phyloP scores from a whole-genome alignment of 2,329 filamentous ascomycete genomes.

The Aureobasidium uvarum region DNA sequence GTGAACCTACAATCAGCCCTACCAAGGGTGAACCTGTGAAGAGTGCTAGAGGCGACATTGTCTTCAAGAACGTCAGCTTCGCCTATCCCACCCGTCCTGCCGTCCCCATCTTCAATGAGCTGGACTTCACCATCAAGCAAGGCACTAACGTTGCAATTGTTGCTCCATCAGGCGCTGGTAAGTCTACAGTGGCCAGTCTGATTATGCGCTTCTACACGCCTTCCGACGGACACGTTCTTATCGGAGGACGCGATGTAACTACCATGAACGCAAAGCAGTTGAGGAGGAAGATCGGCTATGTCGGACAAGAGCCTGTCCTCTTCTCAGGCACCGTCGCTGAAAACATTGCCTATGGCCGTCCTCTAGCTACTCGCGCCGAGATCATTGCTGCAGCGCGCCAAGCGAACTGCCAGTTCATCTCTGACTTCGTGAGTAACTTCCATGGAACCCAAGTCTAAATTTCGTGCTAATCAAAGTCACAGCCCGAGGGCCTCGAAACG shows the following conservation, averaged over 20 bases:
- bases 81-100: constrained; percentile 92
- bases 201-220: constrained; percentile 89
- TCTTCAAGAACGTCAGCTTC: constrained; percentile 81
- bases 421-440: constrained; percentile 67
- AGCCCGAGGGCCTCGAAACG: constrained; percentile 91
- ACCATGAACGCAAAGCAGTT: constrained; percentile 92
- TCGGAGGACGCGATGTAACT: constrained; percentile 79
- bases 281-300: constrained; percentile 87
- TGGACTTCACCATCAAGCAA: constrained; percentile 87
- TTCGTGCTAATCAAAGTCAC: constrained; percentile 22
- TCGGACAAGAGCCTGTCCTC: constrained; percentile 91
- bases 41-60: constrained; percentile 84
- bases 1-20: constrained; percentile 78
- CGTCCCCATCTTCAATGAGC: constrained; percentile 82
- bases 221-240: constrained; percentile 70
- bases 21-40: constrained; percentile 76
- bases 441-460: not conserved
- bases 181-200: constrained; percentile 91
- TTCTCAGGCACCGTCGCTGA: constrained; percentile 82
- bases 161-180: constrained; percentile 91
- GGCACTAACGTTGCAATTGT: constrained; percentile 96
- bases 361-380: constrained; percentile 71
- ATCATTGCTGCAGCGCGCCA: constrained; percentile 84
- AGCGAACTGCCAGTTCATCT: constrained; percentile 95
- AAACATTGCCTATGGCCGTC: constrained; percentile 89